Base-by-base conservation (phyloP, 306 rosid genomes). In the Prunus salicina region DNA sequence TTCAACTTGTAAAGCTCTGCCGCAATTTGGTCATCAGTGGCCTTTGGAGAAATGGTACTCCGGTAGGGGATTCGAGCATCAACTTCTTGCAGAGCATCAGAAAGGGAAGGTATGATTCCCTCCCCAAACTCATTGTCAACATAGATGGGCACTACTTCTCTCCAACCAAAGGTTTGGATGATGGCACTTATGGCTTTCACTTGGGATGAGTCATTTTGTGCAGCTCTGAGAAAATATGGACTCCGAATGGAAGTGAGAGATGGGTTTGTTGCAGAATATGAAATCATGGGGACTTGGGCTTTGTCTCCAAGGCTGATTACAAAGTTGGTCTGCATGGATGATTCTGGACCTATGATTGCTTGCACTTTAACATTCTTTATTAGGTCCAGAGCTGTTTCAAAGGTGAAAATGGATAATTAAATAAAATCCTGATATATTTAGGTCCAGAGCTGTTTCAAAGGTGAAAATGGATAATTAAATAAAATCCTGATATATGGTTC, bases 241-340 rank as follows among this genome's bases (percentile, higher is more conserved):
- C 84, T 87, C 0, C 71, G 30, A 13, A 80, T 80, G 1, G 87
- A 68, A 25, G 82, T 20, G 3, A 89, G 86, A 22, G 81, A 67
- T 19, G 93, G 87, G 52, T 85, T 84, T 46, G 82, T 79, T 13
- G 89, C 91, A 4, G 93, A 79, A 60, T 84, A 86, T 12, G 85
- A 79, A 22, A 89, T 25, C 25, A 91, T 78, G 49, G 93, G 96
- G 0, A 87, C 84, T 0, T 73, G 85, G 7, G 88, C 80, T 67
- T 88, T 82, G 53, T 77, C 76, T 60, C 88, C 93, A 0, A 88
- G 79, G 27, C 72, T 19, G 74, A 83, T 88, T 11, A 91, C 24
- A 5, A 87, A 91, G 52, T 49, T 75, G 7, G 96, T 67, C 30
- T 91, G 72, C 82, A 63, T 86, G 3, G 96, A 82, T 41, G 81